phyloP scores from a whole-genome alignment of 2,329 filamentous ascomycete species.

The Cladosporium colombiae region DNA sequence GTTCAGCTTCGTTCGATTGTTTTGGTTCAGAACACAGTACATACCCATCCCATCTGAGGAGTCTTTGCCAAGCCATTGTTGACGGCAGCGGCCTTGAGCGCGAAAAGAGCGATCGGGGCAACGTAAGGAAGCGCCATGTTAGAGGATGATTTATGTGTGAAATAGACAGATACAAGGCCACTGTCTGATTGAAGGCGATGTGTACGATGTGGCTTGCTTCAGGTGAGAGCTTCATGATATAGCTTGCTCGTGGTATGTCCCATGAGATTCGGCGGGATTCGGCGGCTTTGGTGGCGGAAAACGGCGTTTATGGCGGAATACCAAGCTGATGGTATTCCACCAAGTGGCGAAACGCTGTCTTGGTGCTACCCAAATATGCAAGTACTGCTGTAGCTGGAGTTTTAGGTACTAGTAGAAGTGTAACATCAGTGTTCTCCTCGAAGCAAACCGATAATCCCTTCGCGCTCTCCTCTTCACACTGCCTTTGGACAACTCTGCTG shows the following conservation, averaged over 20 bases:
- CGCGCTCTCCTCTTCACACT: not conserved
- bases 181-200: not conserved
- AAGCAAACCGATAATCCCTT: not conserved
- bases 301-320: not conserved
- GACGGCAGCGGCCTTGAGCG: constrained; percentile 13
- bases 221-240: not conserved
- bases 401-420: not conserved
- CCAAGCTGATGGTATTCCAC: not conserved
- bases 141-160: not conserved
- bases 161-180: not conserved
- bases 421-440: not conserved
- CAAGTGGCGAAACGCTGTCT: not conserved
- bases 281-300: constrained; percentile 13
- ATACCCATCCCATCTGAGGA: constrained; percentile 42
- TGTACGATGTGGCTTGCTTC: not conserved
- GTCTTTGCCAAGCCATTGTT: constrained; percentile 41
- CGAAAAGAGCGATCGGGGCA: constrained; percentile 9
- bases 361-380: not conserved
- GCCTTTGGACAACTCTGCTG: not conserved
- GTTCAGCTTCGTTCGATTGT: not conserved
- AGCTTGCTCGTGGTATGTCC: not conserved
- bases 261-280: not conserved
- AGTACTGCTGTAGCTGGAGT: not conserved
- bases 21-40: not conserved
- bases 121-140: constrained; percentile 12